These are phyloP conservation scores for Termitomyces sp. DNA, from an alignment of 768 basidiomycete species.

Conservation along the genomic window DNA sequence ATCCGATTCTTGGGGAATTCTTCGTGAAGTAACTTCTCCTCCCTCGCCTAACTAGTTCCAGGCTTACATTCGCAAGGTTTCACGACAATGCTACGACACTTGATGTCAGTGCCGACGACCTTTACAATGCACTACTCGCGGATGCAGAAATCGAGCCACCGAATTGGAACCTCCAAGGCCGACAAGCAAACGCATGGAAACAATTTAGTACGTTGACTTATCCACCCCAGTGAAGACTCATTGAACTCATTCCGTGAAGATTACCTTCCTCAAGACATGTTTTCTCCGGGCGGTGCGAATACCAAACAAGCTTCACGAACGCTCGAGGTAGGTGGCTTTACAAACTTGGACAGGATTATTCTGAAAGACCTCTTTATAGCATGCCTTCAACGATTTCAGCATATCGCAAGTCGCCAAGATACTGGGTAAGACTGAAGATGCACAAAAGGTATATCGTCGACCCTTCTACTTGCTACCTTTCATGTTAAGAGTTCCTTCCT, in stretches of 20 bases:
- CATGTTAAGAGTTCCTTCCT: background rate
- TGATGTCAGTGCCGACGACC: conserved; percentile 42
- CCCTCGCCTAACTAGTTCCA: background rate
- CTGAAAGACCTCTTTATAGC: conserved; percentile 26
- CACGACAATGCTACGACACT: conserved; percentile 43
- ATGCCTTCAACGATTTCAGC: conserved; percentile 62
- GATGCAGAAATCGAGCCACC: conserved; percentile 56
- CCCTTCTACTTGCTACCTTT: background rate
- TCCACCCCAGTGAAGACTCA: background rate
- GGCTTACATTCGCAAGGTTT: conserved; percentile 33
- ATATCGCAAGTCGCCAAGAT: conserved; percentile 61
- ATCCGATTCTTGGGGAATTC: conserved; percentile 63
- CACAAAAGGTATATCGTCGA: conserved; percentile 37
- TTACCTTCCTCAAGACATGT: conserved; percentile 37
- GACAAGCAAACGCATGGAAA: conserved; percentile 58
- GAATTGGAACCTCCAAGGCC: conserved; percentile 62
- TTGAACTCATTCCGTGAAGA: conserved; percentile 20
- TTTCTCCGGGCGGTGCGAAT: conserved; percentile 47
- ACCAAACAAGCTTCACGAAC: conserved; percentile 62
- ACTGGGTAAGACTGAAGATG: conserved; percentile 47
- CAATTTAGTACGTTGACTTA: conserved; percentile 33
- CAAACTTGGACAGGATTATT: background rate
- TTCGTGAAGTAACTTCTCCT: conserved; percentile 48
- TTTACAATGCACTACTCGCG: conserved; percentile 55
- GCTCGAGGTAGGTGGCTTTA: conserved; percentile 40